These are phyloP conservation scores for Gastroboletus turbinatus DNA, from an alignment of 1,284 basidiomycete species.

Conservation along the genomic window DNA sequence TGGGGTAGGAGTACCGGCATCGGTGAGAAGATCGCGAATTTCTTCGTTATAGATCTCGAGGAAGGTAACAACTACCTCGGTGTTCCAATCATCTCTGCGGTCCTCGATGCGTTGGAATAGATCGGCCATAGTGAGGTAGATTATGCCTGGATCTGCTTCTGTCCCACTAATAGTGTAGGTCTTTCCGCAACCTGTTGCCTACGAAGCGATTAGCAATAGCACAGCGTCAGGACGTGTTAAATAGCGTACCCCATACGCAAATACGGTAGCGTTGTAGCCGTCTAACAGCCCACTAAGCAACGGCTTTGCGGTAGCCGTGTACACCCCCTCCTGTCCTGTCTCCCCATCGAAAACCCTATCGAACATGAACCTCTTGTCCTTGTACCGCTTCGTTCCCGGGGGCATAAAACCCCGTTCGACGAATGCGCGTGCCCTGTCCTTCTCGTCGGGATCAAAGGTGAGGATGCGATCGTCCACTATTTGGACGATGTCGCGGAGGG, in stretches of 20 bases:
- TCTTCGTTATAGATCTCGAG: constrained; percentile 98
- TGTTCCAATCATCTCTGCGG: constrained; percentile 75
- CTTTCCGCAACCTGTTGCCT: constrained; percentile 98
- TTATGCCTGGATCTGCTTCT: constrained; percentile 83
- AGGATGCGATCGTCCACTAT: constrained; percentile 84
- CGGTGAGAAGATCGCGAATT: constrained; percentile 90
- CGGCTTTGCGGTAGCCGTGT: constrained; percentile 80
- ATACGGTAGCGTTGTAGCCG: constrained; percentile 96
- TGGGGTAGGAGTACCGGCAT: constrained; percentile 61
- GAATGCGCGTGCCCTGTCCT: constrained; percentile 72
- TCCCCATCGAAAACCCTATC: constrained; percentile 86
- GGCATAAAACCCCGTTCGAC: constrained; percentile 79
- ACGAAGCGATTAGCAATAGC: constrained; percentile 19
- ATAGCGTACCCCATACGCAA: constrained; percentile 89
- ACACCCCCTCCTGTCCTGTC: constrained; percentile 82
- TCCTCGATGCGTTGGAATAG: constrained; percentile 90
- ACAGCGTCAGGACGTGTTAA: constrained; percentile 3
- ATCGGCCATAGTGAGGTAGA: constrained; percentile 95
- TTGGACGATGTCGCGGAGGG: constrained; percentile 73
- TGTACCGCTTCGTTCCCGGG: constrained; percentile 86
- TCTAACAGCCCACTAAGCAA: constrained; percentile 82
- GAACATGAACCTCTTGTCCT: constrained; percentile 94
- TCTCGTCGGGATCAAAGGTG: constrained; percentile 94
- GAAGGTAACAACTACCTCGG: constrained; percentile 88
- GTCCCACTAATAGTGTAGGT: constrained; percentile 97